Conservation (phyloP, 176 grass and related monocot species). For the Eragrostis nindensis region DNA sequence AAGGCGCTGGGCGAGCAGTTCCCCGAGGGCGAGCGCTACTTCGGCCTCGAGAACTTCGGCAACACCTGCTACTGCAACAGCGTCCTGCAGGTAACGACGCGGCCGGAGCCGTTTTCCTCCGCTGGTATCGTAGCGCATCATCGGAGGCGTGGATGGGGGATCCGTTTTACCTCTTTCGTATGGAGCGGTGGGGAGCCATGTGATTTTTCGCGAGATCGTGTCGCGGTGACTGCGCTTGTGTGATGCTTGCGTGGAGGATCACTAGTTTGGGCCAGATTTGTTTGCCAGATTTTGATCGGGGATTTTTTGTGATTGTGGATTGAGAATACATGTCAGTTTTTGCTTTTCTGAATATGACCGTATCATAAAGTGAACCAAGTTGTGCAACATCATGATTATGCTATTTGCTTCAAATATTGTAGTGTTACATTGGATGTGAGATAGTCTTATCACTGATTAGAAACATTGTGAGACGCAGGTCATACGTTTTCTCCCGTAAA, state of each 20-base stretch:
- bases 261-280: background rate
- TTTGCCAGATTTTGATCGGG: background rate
- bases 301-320: background rate
- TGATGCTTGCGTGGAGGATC: background rate
- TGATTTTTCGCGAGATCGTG: conserved; percentile 31
- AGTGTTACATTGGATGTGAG: too few species aligned
- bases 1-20: conserved; percentile 97
- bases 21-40: conserved; percentile 98
- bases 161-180: background rate
- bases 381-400: background rate
- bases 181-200: background rate
- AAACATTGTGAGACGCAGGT: background rate
- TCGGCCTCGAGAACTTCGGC: conserved; percentile 98
- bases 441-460: background rate
- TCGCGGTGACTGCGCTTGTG: conserved; percentile 7
- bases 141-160: background rate
- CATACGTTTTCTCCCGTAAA: too few species aligned
- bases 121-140: background rate
- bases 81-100: conserved; percentile 79
- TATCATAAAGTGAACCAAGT: background rate
- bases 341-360: background rate
- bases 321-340: background rate
- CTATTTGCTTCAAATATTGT: conserved; percentile 2
- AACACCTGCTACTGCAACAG: conserved; percentile 99
- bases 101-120: background rate